Evolutionary conservation across 768 basidiomycete genomes (phyloP), one percentile per base, ranked within the genome.

Genomic region (Exidia glandulosa): DNA sequence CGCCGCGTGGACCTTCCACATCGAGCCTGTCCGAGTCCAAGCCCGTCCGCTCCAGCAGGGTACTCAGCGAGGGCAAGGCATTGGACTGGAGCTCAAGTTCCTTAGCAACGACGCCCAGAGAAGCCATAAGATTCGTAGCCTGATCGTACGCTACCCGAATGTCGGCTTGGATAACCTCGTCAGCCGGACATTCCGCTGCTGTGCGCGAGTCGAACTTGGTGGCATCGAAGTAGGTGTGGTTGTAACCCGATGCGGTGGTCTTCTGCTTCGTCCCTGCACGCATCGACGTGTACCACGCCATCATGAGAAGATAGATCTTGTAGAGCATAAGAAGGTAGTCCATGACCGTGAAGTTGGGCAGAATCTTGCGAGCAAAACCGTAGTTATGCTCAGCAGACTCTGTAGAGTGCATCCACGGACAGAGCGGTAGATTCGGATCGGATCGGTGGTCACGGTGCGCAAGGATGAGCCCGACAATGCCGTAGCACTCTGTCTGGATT

Each of bases 371-470:
- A 2, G 62, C 19, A 10, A 64, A 56, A 0, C 70, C 72, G 62
- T 72, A 73, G 23, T 68, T 50, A 59, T 73, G 72, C 32, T 72
- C 69, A 55, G 66, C 67, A 0, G 59, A 47, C 29, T 72, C 69
- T 1, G 64, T 73, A 7, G 70, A 71, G 31, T 70, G 69, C 3
- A 74, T 61, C 72, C 72, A 74, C 0, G 67, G 71, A 10, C 70
- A 63, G 16, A 73, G 58, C 0, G 70, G 71, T 36, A 36, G 34
- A 7, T 48, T 62, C 64, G 0, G 10, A 54, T 5, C 56, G 36
- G 30, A 54, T n/a, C n/a, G n/a, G 14, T 65, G 64, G 3, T 61
- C 45, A 2, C 62, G 63, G 45, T 68, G 61, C 36, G 64, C 56
- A 34, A 67, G 27, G 10, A 70, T 64, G 4, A 70, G 63, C 3